Conservation (phyloP, 768 basidiomycete species). For the Gloeostereum incarnatum region DNA sequence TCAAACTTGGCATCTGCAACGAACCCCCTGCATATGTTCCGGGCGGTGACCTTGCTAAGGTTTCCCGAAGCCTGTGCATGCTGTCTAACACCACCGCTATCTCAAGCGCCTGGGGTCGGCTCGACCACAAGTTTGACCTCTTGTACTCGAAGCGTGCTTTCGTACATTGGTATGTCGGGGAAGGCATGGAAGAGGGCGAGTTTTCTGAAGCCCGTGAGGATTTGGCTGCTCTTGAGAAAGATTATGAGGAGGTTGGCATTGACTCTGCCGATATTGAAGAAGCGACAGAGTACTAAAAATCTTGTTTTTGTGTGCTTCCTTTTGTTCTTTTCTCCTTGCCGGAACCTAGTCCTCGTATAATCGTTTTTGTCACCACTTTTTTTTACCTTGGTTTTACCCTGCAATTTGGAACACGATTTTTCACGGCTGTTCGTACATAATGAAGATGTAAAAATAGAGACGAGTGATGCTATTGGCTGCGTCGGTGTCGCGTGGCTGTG, state of each 20-base stretch:
- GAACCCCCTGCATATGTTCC: conserved; percentile 91
- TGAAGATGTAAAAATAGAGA: too few species aligned
- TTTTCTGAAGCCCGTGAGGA: conserved; percentile 98
- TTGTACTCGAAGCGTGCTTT: conserved; percentile 95
- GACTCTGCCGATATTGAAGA: conserved; percentile 72
- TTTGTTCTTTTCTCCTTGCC: neutral
- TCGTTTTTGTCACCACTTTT: conserved; percentile 1
- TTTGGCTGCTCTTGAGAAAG: conserved; percentile 94
- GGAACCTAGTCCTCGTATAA: conserved; percentile 3
- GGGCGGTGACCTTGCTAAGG: conserved; percentile 92
- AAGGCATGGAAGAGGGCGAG: conserved; percentile 99
- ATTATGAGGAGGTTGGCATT: conserved; percentile 84
- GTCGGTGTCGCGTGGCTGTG: neutral
- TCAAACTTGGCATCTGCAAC: conserved; percentile 98
- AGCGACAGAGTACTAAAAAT: conserved; percentile 44
- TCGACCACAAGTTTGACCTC: conserved; percentile 97
- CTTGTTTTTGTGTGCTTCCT: neutral
- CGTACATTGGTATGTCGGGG: conserved; percentile 93
- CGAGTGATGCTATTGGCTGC: too few species aligned
- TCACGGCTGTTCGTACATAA: too few species aligned
- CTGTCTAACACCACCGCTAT: conserved; percentile 93
- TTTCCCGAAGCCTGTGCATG: conserved; percentile 94
- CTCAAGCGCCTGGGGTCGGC: conserved; percentile 88
- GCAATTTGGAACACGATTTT: neutral
- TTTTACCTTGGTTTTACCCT: neutral